Evolutionary conservation across 257 asterid species (phyloP).

Genomic region (Ilex asprella): DNA sequence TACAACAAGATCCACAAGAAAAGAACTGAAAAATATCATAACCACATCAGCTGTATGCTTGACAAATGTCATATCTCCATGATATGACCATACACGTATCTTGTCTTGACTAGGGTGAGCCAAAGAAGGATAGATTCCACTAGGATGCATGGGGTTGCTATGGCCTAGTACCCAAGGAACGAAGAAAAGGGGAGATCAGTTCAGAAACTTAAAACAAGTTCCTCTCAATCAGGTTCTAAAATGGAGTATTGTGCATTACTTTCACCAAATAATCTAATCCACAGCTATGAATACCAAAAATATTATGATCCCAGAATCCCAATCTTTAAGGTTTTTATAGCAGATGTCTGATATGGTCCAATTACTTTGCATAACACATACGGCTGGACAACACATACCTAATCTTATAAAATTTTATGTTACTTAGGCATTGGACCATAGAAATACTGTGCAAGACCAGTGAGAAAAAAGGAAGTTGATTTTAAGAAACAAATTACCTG

Average conservation of each 20-base stretch:
- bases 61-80: neutral
- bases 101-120: neutral
- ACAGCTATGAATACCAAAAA: too few relatives aligned
- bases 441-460: neutral
- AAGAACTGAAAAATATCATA: neutral
- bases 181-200: neutral
- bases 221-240: too few relatives aligned
- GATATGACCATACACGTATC: neutral
- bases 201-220: neutral
- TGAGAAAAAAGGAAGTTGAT: neutral
- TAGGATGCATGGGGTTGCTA: neutral
- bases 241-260: too few relatives aligned
- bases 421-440: too few relatives aligned
- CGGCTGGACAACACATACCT: too few relatives aligned
- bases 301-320: too few relatives aligned
- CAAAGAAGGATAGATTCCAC: neutral
- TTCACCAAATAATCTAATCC: too few relatives aligned
- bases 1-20: neutral
- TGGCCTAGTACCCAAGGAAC: neutral
- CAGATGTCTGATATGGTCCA: too few relatives aligned
- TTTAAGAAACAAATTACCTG: conserved; percentile 38
- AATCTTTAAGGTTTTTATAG: too few relatives aligned
- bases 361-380: too few relatives aligned
- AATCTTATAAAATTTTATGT: too few relatives aligned
- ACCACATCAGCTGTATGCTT: neutral